A percentile compares a stretch with the other conserved stretches of the same genome.
These are phyloP conservation scores for Orbilia brochopaga DNA, from an alignment of 2,329 filamentous ascomycete species.

Conservation along the genomic window DNA sequence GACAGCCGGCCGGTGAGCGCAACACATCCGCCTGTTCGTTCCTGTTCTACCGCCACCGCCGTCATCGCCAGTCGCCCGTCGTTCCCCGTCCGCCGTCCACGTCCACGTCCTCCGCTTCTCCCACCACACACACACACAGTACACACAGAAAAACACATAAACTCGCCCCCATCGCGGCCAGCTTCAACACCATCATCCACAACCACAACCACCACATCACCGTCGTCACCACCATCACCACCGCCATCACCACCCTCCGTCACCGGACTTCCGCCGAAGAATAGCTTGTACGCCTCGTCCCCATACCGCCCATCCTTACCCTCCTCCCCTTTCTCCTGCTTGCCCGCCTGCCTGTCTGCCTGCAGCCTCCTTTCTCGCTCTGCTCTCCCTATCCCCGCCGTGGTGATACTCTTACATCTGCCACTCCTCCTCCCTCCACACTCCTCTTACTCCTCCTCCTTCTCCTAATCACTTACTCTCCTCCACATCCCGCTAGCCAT, in stretches of 20 bases:
- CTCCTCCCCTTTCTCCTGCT: slow-evolving; percentile 1
- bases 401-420: neutral
- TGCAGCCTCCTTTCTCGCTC: neutral
- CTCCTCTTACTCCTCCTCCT: neutral
- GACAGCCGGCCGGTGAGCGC: neutral
- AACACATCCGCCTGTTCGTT: neutral
- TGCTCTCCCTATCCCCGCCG: neutral
- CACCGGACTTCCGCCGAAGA: neutral
- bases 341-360: neutral
- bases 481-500: too few species aligned
- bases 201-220: neutral
- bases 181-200: neutral
- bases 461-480: neutral
- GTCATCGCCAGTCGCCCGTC: slow-evolving; percentile 8
- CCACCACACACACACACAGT: neutral
- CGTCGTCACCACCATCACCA: neutral
- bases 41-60: neutral
- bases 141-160: neutral
- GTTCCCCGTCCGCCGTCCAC: neutral
- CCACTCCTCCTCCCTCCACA: neutral
- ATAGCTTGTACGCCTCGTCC: neutral
- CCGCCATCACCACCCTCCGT: neutral
- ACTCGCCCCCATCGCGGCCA: neutral
- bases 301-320: neutral
- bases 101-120: neutral